phyloP scores from a whole-genome alignment of 768 basidiomycete species.

The Trametes sanguinea region DNA sequence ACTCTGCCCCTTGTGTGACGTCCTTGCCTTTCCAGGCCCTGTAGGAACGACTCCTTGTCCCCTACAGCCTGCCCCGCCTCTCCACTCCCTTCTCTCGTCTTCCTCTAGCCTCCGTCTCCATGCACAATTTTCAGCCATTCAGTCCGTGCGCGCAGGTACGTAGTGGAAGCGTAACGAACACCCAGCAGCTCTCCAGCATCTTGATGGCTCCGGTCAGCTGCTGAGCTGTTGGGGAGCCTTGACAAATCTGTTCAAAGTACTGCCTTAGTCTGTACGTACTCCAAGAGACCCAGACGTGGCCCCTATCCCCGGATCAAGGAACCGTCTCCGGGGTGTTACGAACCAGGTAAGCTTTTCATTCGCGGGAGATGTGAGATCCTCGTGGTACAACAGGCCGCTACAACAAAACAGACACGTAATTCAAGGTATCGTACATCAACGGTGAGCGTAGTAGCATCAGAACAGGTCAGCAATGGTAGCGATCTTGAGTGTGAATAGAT shows the following conservation, averaged over 20 bases:
- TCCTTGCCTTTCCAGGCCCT: slow-evolving; percentile 3
- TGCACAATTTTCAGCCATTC: not conserved
- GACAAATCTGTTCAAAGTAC: not conserved
- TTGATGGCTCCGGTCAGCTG: slow-evolving; percentile 5
- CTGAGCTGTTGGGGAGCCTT: not conserved
- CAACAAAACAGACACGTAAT: slow-evolving; percentile 7
- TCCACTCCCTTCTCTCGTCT: not conserved
- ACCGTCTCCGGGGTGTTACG: not conserved
- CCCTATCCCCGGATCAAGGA: slow-evolving; percentile 1
- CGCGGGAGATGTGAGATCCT: slow-evolving; percentile 12
- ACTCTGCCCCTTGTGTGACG: slow-evolving; percentile 1
- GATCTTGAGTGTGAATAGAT: too few species aligned
- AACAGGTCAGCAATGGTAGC: not conserved
- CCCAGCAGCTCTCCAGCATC: not conserved
- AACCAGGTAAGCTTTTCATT: not conserved
- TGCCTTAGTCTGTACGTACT: slow-evolving; percentile 1
- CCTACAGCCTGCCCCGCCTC: not conserved
- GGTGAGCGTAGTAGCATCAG: not conserved
- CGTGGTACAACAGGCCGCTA: slow-evolving; percentile 11
- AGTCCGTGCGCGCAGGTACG: not conserved
- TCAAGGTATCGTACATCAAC: slow-evolving; percentile 9
- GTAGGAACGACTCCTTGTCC: slow-evolving; percentile 7
- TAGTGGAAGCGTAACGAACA: not conserved
- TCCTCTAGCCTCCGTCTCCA: not conserved
- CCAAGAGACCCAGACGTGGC: not conserved